A percentile compares a stretch with the other conserved stretches of the same genome.
Conservation (phyloP, 83 land plant species). For the Isoetes engelmannii region DNA sequence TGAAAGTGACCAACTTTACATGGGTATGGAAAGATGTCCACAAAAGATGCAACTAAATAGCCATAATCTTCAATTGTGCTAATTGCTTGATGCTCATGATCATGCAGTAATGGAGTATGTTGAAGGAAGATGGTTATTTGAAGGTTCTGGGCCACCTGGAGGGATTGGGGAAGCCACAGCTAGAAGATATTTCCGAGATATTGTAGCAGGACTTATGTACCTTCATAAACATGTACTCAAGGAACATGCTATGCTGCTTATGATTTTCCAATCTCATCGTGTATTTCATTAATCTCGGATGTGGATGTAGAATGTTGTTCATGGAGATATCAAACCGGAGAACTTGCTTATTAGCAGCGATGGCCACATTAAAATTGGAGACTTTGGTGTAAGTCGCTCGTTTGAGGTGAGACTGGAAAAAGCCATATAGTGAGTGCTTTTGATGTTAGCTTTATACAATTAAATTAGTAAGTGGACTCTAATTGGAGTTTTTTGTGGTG, state of each 20-base stretch:
- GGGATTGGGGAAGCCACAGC: background rate
- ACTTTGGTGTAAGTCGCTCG: slow-evolving; percentile 83
- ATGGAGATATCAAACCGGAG: slow-evolving; percentile 93
- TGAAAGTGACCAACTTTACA: background rate
- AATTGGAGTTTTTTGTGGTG: no score
- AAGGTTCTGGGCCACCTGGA: slow-evolving; percentile 5
- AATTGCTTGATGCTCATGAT: background rate
- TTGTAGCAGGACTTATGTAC: background rate
- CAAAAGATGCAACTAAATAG: background rate
- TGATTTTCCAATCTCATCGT: no score
- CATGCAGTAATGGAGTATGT: slow-evolving; percentile 1
- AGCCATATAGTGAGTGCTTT: no score
- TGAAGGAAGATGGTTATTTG: background rate
- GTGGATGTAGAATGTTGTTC: slow-evolving; percentile 61
- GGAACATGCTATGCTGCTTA: no score
- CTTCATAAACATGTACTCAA: background rate
- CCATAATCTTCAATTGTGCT: background rate
- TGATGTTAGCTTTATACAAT: no score
- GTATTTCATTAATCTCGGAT: no score
- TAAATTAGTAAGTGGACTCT: no score
- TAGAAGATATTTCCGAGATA: background rate
- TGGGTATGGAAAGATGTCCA: background rate
- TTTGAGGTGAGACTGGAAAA: slow-evolving; percentile 55
- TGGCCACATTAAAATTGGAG: slow-evolving; percentile 78
- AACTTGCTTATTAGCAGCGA: slow-evolving; percentile 56